Percentiles rank a stretch among this genome's conserved stretches.
Evolutionary conservation across 2,329 filamentous ascomycete genomes (phyloP).

Genomic region (Diaporthe longicolla): DNA sequence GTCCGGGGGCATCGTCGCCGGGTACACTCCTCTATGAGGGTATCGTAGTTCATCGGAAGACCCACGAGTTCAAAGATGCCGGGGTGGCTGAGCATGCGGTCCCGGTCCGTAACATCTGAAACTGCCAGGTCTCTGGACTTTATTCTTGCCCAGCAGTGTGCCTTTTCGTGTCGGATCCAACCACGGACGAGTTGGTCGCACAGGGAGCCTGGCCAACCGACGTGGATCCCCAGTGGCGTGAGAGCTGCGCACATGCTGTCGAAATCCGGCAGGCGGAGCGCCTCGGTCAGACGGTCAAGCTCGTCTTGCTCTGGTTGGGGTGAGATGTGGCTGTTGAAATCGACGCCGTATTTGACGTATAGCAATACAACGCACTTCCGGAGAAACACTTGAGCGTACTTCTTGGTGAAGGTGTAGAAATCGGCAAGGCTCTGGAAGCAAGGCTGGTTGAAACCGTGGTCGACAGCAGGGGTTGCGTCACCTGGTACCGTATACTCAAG

Average conservation of each 20-base stretch:
- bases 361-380: slow-evolving; percentile 88
- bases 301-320: slow-evolving; percentile 78
- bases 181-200: slow-evolving; percentile 67
- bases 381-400: slow-evolving; percentile 91
- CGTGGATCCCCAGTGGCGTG: slow-evolving; percentile 59
- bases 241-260: slow-evolving; percentile 81
- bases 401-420: slow-evolving; percentile 75
- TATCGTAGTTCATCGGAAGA: slow-evolving; percentile 91
- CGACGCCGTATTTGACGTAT: slow-evolving; percentile 89
- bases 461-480: slow-evolving; percentile 52
- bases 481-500: slow-evolving; percentile 55
- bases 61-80: slow-evolving; percentile 95
- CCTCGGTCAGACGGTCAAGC: slow-evolving; percentile 83
- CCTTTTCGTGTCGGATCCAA: slow-evolving; percentile 79
- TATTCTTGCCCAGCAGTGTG: slow-evolving; percentile 24
- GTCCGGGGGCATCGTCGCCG: slow-evolving; percentile 87
- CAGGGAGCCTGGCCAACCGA: slow-evolving; percentile 63
- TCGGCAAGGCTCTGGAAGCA: slow-evolving; percentile 67
- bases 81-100: slow-evolving; percentile 76
- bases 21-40: slow-evolving; percentile 91
- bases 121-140: slow-evolving; percentile 25
- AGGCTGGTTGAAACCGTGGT: slow-evolving; percentile 66
- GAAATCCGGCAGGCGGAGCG: slow-evolving; percentile 82
- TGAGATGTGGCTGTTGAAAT: slow-evolving; percentile 81
- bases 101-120: slow-evolving; percentile 26